A percentile compares a stretch with the other conserved stretches of the same genome.
Evolutionary conservation across 2,329 filamentous ascomycete genomes (phyloP).

Genomic region (Scytalidium sp.): DNA sequence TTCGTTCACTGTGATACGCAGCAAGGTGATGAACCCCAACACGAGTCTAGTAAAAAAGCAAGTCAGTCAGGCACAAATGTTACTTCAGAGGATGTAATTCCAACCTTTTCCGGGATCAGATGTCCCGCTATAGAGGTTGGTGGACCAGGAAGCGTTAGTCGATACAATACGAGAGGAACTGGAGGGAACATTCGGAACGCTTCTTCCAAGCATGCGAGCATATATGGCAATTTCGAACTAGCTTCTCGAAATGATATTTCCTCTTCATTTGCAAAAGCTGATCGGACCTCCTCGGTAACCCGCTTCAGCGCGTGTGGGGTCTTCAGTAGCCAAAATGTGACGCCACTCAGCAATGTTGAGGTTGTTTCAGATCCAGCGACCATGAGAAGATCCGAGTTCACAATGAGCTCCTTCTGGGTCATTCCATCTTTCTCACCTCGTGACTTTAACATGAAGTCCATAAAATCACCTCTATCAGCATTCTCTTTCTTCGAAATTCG

Average conservation of each 20-base stretch:
- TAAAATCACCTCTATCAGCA: neutral
- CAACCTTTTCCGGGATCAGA: neutral
- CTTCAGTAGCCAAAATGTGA: constrained; percentile 36
- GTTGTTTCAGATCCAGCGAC: constrained; percentile 50
- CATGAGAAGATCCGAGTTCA: neutral
- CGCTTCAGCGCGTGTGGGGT: neutral
- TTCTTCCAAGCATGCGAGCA: neutral
- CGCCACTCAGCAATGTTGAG: constrained; percentile 41
- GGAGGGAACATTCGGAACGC: neutral
- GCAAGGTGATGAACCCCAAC: neutral
- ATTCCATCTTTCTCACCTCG: neutral
- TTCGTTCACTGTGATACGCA: neutral
- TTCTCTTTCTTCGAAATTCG: neutral
- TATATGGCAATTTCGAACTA: constrained; percentile 1
- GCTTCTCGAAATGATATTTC: neutral
- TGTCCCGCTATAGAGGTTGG: neutral
- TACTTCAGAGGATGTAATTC: too few relatives aligned
- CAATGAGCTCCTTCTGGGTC: neutral
- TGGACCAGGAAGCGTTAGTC: neutral
- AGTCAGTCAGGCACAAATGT: too few relatives aligned
- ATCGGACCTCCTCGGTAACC: neutral
- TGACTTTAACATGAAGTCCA: neutral
- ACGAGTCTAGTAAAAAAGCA: too few relatives aligned
- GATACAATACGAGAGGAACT: neutral
- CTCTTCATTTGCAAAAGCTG: neutral